phyloP scores from a whole-genome alignment of 768 basidiomycete species.

The Wakefieldia striispora region DNA sequence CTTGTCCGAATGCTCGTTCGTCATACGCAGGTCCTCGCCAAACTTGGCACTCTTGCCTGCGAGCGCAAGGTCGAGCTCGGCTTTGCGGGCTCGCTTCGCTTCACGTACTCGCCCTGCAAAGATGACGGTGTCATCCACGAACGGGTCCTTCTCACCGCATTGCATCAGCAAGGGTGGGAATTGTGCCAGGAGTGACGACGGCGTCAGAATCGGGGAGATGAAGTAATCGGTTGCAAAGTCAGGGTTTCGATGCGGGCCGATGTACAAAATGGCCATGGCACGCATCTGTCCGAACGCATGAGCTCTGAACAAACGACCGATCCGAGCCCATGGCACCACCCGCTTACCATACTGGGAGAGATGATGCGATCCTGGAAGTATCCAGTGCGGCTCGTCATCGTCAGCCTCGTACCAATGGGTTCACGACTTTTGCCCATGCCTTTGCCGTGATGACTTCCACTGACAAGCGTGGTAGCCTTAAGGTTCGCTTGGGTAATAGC shows the following conservation, averaged over 20 bases:
- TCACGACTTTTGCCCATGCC: constrained; percentile 40
- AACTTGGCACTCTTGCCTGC: constrained; percentile 61
- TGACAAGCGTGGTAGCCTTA: constrained; percentile 40
- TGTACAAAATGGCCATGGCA: constrained; percentile 97
- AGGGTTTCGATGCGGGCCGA: constrained; percentile 90
- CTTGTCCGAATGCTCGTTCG: constrained; percentile 33
- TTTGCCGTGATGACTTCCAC: constrained; percentile 28
- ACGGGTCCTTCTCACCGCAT: constrained; percentile 93
- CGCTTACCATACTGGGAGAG: constrained; percentile 90
- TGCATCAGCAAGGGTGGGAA: constrained; percentile 94
- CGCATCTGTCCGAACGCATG: constrained; percentile 78
- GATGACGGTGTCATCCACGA: constrained; percentile 97
- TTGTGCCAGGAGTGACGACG: constrained; percentile 76
- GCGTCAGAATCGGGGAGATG: constrained; percentile 92
- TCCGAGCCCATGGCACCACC: constrained; percentile 1
- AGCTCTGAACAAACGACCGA: constrained; percentile 3
- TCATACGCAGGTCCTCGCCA: constrained; percentile 66
- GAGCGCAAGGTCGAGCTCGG: constrained; percentile 62
- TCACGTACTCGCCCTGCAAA: constrained; percentile 94
- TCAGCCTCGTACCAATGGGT: constrained; percentile 82
- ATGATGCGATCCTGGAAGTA: constrained; percentile 94
- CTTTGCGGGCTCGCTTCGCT: constrained; percentile 82
- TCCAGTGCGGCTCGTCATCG: constrained; percentile 93
- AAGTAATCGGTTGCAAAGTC: constrained; percentile 95
- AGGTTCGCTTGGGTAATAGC: constrained; percentile 51